Evolutionary conservation across 305 asterid species (phyloP), one percentile per base, ranked within the genome.

Genomic region (Fraxinus nigra): DNA sequence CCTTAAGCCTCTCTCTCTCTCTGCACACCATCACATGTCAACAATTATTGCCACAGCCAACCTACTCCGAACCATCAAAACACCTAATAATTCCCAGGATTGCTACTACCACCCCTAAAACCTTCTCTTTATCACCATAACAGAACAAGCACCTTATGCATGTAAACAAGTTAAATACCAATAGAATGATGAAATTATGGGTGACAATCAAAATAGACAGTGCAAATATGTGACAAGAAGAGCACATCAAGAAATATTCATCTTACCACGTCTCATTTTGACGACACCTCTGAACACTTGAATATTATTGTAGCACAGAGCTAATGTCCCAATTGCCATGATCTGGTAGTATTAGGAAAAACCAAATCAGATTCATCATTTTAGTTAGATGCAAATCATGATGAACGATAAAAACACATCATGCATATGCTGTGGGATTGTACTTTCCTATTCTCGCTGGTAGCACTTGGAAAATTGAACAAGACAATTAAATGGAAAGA

Each of bases 181-280:
- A 56, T 6, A 10, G 1, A 56, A 56, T 18, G 28, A 59, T 18
- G 69, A 59, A 59, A 59, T 4, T 30, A 59, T 59, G 30, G 11
- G 28, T 20, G 28, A 59, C 28, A 28, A 51, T 70, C 80, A 83
- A 87, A 67, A 24, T 40, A 48, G 18, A 77, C 24, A 13, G 18
- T 73, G 10, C 33, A 13, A 69, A 26, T 54, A 54, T 38, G 54
- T 13, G 34, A 78, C 72, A 59, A 20, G 28, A 59, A 59, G 69
- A 59, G 11, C 69, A 59, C 5, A 59, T 59, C 69, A 59, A 79
- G n/a, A 43, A 69, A 24, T 24, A 5, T 28, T 33, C 59, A 56
- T 56, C 89, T 80, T 83, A 89, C 92, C 90, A 18, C 89, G 91
- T 78, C 92, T 87, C 92, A 89, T 85, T 85, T 89, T 87, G 35